Evolutionary conservation across 768 basidiomycete genomes (phyloP).

Genomic region (Strobilomyces echinocephalus): DNA sequence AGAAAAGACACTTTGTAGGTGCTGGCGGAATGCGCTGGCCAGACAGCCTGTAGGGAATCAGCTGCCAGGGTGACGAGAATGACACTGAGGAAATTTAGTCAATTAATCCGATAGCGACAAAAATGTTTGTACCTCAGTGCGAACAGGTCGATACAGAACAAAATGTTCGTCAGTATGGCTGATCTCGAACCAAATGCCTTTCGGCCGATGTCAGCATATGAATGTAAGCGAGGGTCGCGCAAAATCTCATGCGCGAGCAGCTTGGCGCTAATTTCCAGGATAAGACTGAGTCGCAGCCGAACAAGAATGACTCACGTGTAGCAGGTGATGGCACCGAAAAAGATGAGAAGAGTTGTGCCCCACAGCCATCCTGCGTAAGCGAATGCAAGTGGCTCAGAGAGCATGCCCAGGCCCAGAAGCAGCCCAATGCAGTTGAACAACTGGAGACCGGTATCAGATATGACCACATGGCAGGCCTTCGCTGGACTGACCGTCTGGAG

Average conservation of each 20-base stretch:
- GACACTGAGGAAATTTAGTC: constrained; percentile 45
- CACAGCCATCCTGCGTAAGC: constrained; percentile 86
- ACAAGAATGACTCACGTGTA: constrained; percentile 64
- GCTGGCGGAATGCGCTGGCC: constrained; percentile 61
- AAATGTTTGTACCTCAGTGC: constrained; percentile 56
- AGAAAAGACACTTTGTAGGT: constrained; percentile 74
- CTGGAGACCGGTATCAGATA: constrained; percentile 34
- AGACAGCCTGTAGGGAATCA: constrained; percentile 73
- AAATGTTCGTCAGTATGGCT: constrained; percentile 54
- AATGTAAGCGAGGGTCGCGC: constrained; percentile 61
- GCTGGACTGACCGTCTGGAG: constrained; percentile 56
- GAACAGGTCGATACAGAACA: constrained; percentile 88
- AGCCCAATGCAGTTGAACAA: constrained; percentile 86
- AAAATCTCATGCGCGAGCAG: constrained; percentile 75
- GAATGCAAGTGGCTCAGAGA: constrained; percentile 90
- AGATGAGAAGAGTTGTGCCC: constrained; percentile 68
- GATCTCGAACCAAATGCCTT: constrained; percentile 82
- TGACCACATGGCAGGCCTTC: neutral
- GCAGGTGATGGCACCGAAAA: constrained; percentile 80
- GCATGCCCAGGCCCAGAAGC: constrained; percentile 81
- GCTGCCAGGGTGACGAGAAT: constrained; percentile 86
- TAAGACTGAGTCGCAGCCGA: constrained; percentile 2
- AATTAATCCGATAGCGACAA: neutral
- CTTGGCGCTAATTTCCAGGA: constrained; percentile 59
- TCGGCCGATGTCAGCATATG: constrained; percentile 86